phyloP scores from a whole-genome alignment of 176 grass and related monocot species.

The Cocos nucifera region DNA sequence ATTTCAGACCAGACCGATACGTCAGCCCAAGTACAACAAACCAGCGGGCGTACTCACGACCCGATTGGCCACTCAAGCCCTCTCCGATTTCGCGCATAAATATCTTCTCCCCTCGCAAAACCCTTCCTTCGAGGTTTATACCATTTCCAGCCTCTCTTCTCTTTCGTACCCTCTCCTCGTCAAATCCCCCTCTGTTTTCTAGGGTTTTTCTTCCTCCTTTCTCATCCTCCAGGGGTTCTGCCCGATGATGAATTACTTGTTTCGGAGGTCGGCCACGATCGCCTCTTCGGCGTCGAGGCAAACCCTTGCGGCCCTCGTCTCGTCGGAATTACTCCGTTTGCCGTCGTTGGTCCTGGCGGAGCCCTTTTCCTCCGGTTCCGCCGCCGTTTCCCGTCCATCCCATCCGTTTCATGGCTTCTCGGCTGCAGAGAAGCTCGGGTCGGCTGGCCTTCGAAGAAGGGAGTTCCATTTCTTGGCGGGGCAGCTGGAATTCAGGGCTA shows the following conservation, averaged over 20 bases:
- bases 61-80: too few species aligned
- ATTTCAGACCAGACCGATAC: too few species aligned
- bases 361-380: not conserved
- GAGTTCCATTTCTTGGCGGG: constrained; percentile 34
- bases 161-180: not conserved
- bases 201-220: constrained; percentile 20
- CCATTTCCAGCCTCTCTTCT: not conserved
- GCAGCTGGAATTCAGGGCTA: constrained; percentile 37
- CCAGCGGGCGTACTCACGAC: too few species aligned
- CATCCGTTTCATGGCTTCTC: not conserved
- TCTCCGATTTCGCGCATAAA: too few species aligned
- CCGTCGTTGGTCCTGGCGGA: not conserved
- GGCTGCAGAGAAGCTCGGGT: not conserved
- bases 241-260: constrained; percentile 44
- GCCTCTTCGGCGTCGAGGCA: constrained; percentile 33
- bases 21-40: too few species aligned
- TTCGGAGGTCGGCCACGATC: constrained; percentile 40
- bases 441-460: constrained; percentile 14
- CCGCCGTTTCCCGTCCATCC: not conserved
- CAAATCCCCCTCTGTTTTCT: constrained; percentile 25
- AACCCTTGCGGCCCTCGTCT: constrained; percentile 23
- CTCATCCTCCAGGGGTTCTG: not conserved
- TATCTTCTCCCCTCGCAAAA: constrained; percentile 1
- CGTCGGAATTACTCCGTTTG: not conserved
- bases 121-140: constrained; percentile 10